phyloP scores from a whole-genome alignment of 2,329 filamentous ascomycete species.

The Exophiala oligosperma region DNA sequence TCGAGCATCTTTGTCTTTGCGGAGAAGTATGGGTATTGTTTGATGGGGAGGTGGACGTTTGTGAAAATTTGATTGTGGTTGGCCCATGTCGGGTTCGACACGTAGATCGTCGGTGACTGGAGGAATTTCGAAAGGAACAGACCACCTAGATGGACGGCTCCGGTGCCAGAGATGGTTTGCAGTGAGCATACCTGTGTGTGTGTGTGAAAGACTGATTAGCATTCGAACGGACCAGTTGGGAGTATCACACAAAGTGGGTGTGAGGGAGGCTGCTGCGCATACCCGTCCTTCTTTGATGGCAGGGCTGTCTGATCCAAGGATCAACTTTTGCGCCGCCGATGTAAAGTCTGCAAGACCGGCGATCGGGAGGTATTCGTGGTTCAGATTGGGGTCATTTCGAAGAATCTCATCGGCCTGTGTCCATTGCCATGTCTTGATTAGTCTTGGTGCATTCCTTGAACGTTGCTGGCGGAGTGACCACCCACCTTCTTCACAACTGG shows the following conservation, averaged over 20 bases:
- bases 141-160: conserved; percentile 88
- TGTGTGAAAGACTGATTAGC: background rate
- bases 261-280: conserved; percentile 28
- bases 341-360: conserved; percentile 85
- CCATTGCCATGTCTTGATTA: background rate
- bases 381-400: conserved; percentile 81
- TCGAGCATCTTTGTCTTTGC: conserved; percentile 86
- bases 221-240: no score
- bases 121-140: conserved; percentile 95
- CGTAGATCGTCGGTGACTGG: conserved; percentile 73
- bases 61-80: conserved; percentile 99
- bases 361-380: conserved; percentile 98
- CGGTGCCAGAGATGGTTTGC: conserved; percentile 96
- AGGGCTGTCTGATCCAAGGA: conserved; percentile 76
- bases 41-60: conserved; percentile 78
- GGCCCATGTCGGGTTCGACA: conserved; percentile 95
- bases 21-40: conserved; percentile 91
- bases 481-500: conserved; percentile 91
- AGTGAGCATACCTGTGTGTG: conserved; percentile 63
- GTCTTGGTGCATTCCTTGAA: background rate
- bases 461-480: background rate
- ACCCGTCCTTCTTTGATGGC: conserved; percentile 82
- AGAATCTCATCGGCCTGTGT: conserved; percentile 78
- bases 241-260: background rate
- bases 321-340: conserved; percentile 83